phyloP scores from a whole-genome alignment of 1,284 basidiomycete genomes.

The Apiotrichum montevideense region DNA sequence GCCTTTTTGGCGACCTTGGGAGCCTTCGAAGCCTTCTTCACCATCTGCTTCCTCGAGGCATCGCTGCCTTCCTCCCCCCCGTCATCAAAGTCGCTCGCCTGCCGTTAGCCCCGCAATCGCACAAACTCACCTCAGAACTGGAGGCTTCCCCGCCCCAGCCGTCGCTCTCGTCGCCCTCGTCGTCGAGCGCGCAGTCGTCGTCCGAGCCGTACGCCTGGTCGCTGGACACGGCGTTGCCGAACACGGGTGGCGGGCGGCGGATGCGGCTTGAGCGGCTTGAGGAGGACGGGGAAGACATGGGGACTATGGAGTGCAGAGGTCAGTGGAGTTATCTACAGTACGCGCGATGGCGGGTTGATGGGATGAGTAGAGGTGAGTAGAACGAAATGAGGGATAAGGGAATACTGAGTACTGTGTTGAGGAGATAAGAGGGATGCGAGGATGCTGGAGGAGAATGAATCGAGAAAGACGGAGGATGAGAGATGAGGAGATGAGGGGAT shows the following conservation, averaged over 20 bases:
- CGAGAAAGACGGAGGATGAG: not conserved
- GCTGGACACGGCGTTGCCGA: conserved; percentile 1
- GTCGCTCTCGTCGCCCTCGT: conserved; percentile 22
- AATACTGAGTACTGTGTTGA: too few species aligned
- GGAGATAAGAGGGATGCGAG: too few species aligned
- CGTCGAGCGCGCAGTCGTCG: conserved; percentile 25
- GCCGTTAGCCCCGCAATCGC: not conserved
- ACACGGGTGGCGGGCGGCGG: not conserved
- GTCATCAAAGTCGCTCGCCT: conserved; percentile 7
- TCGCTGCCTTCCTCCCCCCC: not conserved
- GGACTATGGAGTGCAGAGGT: too few species aligned
- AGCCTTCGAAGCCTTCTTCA: too few species aligned
- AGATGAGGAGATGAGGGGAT: not conserved
- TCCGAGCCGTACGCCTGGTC: conserved; percentile 48
- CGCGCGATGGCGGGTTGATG: not conserved
- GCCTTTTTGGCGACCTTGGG: too few species aligned
- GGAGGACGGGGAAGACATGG: not conserved
- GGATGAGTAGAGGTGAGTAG: not conserved
- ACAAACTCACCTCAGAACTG: conserved; percentile 3
- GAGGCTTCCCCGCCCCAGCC: conserved; percentile 18
- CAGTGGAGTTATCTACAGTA: not conserved
- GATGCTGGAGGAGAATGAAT: not conserved
- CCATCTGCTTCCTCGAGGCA: too few species aligned
- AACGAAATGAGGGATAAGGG: too few species aligned
- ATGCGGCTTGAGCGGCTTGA: not conserved